phyloP scores from a whole-genome alignment of 768 basidiomycete genomes.

The Lactarius evosmus region DNA sequence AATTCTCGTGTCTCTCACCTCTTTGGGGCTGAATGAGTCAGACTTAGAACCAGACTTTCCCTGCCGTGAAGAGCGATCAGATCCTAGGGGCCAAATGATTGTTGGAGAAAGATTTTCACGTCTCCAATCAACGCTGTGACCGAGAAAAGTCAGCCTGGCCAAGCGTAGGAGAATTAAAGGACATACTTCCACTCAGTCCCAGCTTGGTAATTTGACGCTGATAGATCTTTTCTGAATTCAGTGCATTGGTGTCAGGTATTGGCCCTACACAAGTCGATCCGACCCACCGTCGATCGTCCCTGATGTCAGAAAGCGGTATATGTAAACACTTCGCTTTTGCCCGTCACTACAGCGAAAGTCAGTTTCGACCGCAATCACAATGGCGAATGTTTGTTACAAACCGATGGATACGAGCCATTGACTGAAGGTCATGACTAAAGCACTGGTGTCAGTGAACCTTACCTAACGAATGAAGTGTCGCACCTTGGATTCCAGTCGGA shows the following conservation, averaged over 20 bases:
- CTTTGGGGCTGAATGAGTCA: slow-evolving; percentile 83
- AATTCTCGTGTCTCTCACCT: slow-evolving; percentile 48
- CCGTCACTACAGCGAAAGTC: slow-evolving; percentile 62
- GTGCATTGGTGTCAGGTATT: slow-evolving; percentile 9
- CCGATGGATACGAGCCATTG: slow-evolving; percentile 97
- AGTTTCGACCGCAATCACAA: slow-evolving; percentile 15
- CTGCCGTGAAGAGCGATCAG: slow-evolving; percentile 29
- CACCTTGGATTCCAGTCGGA: slow-evolving; percentile 94
- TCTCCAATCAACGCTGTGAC: slow-evolving; percentile 66
- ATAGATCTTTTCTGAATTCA: slow-evolving; percentile 73
- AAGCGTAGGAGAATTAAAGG: slow-evolving; percentile 27
- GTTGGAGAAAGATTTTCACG: slow-evolving; percentile 38
- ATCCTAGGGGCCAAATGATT: slow-evolving; percentile 23
- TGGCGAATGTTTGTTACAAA: slow-evolving; percentile 34
- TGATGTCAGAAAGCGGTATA: slow-evolving; percentile 81
- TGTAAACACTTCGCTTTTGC: slow-evolving; percentile 86
- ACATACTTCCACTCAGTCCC: slow-evolving; percentile 81
- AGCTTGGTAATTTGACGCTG: slow-evolving; percentile 94
- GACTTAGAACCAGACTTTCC: slow-evolving; percentile 57
- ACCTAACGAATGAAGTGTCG: slow-evolving; percentile 6
- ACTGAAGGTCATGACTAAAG: slow-evolving; percentile 82
- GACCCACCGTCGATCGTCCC: slow-evolving; percentile 82
- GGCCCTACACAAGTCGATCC: neutral
- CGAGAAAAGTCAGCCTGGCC: slow-evolving; percentile 11
- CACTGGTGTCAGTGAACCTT: neutral